Evolutionary conservation across 441 rosid genomes (phyloP), one percentile per base, ranked within the genome.

Genomic region (Mallotus japonicus): DNA sequence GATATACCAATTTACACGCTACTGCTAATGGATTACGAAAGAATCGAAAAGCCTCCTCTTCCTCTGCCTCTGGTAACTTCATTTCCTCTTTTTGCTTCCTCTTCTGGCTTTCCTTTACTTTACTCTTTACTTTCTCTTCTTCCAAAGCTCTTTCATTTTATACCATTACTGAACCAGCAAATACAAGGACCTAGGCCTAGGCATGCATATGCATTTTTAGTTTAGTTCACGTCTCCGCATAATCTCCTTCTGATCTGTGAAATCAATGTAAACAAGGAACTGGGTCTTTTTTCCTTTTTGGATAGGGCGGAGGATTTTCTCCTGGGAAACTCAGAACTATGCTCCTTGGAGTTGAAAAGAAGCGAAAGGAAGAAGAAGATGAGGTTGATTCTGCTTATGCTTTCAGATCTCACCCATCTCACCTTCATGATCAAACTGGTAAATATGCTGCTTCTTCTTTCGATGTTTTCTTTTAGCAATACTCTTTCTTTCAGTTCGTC

Each of bases 311-410:
- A 12, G 92, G 90, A 19, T 83, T 92, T 72, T 90, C 96, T 3
- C 93, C 96, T 4, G 89, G 87, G 53, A 92, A 92, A 77, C 77
- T 92, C 70, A 83, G 97, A 81, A 85, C 44, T 69, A 89, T 89
- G 89, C 81, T 93, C 56, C 65, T 87, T 32, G 92, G 92, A 67
- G 88, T 81, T 59, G 95, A 91, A 64, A 83, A 82, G 79, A 83
- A 81, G 81, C 85, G 87, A 72, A 84, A 83, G 42, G 53, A 72
- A 54, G 58, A 70, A 70, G 79, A 79, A 70, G 81, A 82, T 47
- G 81, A 76, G 73, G 49, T 83, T 72, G 89, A 89, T 61, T 80
- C 89, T 81, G 67, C 71, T 73, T 74, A 80, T 67, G 71, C 83
- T 64, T 47, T 79, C 75, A 85, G 87, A 85, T 86, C 97, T 84